Evolutionary conservation across 495 filamentous ascomycete genomes (phyloP).

Genomic region (Daldinia caldariorum): DNA sequence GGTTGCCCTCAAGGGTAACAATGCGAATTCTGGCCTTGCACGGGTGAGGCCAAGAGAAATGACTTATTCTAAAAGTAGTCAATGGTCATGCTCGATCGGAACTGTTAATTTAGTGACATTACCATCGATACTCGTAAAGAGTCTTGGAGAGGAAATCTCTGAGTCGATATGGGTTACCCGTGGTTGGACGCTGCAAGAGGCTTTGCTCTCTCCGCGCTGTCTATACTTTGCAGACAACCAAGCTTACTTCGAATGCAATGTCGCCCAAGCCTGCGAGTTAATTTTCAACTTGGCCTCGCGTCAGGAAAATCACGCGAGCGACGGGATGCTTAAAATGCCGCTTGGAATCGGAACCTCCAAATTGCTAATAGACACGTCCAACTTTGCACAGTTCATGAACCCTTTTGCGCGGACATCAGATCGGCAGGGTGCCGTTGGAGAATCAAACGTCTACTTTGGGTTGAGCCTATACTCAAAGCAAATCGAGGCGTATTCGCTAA

Average conservation of each 20-base stretch:
- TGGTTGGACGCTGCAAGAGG: constrained; percentile 7
- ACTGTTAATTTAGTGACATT: background rate
- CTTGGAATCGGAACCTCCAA: no score
- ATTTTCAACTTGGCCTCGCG: background rate
- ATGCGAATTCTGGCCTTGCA: background rate
- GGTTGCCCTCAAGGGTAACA: background rate
- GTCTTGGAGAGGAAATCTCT: background rate
- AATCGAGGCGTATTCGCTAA: background rate
- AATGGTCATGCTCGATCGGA: background rate
- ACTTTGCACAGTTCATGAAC: background rate
- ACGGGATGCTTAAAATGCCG: no score
- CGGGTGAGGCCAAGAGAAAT: background rate
- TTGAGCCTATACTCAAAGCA: background rate
- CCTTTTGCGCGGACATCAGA: background rate
- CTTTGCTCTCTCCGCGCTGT: background rate
- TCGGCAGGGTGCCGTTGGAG: background rate
- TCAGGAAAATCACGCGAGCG: background rate
- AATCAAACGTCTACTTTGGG: background rate
- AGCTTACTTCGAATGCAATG: background rate
- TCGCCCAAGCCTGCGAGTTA: background rate
- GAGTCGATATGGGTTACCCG: background rate
- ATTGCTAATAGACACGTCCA: no score
- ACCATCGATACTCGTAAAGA: background rate
- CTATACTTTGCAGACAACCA: background rate
- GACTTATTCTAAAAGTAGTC: background rate